These are phyloP conservation scores for Wickerhamomyces bovis DNA, from an alignment of 805 yeast genomes.

Conservation along the genomic window DNA sequence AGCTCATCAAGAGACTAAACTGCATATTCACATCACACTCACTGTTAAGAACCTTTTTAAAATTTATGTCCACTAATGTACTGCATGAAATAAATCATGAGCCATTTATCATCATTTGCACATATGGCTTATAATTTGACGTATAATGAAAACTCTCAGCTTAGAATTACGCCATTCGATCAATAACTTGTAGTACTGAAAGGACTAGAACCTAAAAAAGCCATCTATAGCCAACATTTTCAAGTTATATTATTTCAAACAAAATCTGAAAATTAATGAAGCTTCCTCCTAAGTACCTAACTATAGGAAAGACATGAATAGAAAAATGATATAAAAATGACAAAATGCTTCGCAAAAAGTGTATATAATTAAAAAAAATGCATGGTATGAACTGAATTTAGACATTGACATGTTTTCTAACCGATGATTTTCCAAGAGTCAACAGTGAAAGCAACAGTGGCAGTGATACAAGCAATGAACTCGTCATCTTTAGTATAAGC, in stretches of 20 bases:
- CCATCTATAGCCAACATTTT: no score
- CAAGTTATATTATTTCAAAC: background rate
- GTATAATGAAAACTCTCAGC: no score
- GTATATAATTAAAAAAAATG: background rate
- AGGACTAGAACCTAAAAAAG: no score
- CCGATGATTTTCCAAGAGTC: constrained; percentile 24
- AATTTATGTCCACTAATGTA: background rate
- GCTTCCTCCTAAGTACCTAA: background rate
- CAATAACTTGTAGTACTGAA: no score
- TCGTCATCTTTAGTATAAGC: constrained; percentile 85
- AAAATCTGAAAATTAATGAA: background rate
- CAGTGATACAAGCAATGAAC: constrained; percentile 78
- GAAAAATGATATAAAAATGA: background rate
- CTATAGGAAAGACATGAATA: background rate
- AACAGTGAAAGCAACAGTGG: constrained; percentile 45
- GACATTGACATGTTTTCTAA: background rate
- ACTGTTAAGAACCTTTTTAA: background rate
- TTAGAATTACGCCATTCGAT: no score
- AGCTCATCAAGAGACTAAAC: constrained; percentile 8
- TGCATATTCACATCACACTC: no score
- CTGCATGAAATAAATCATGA: background rate
- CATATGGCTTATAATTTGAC: no score
- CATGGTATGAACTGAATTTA: background rate
- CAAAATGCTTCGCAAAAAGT: background rate
- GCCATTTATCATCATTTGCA: no score